These are phyloP conservation scores for Salinomyces thailandicus DNA, from an alignment of 2,329 filamentous ascomycete genomes.

Conservation along the genomic window DNA sequence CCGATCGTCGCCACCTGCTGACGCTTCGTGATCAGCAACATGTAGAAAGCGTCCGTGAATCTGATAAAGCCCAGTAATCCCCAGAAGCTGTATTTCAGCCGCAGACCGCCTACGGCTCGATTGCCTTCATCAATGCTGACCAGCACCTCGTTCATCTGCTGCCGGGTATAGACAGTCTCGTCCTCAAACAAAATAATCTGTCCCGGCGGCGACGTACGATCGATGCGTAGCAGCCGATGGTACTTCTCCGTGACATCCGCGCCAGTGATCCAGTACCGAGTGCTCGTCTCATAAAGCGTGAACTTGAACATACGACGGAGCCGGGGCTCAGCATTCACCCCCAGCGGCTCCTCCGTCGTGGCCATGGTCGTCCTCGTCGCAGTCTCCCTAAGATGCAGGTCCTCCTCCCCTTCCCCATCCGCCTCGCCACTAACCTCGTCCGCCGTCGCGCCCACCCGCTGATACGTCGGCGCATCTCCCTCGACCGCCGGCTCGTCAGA, in stretches of 20 bases:
- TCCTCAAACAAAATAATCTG: constrained; percentile 84
- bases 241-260: constrained; percentile 80
- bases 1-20: constrained; percentile 93
- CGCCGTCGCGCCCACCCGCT: constrained; percentile 19
- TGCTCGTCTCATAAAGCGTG: constrained; percentile 91
- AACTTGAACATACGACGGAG: constrained; percentile 73
- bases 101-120: constrained; percentile 78
- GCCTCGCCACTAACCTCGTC: constrained; percentile 17
- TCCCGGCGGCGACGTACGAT: constrained; percentile 69
- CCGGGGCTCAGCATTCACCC: constrained; percentile 7
- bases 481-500: background rate
- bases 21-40: constrained; percentile 92
- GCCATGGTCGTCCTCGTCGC: constrained; percentile 9
- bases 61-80: constrained; percentile 88
- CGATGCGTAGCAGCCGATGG: constrained; percentile 89
- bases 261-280: constrained; percentile 87
- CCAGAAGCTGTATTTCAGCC: constrained; percentile 83
- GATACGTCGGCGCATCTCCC: constrained; percentile 16
- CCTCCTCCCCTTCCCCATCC: constrained; percentile 13
- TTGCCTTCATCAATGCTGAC: constrained; percentile 94
- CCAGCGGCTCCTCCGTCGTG: background rate
- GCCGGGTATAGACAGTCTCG: constrained; percentile 84
- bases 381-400: constrained; percentile 12
- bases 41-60: constrained; percentile 93
- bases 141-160: constrained; percentile 85